Conservation (phyloP, 2,329 filamentous ascomycete species). For the Herpotrichia juniperi region DNA sequence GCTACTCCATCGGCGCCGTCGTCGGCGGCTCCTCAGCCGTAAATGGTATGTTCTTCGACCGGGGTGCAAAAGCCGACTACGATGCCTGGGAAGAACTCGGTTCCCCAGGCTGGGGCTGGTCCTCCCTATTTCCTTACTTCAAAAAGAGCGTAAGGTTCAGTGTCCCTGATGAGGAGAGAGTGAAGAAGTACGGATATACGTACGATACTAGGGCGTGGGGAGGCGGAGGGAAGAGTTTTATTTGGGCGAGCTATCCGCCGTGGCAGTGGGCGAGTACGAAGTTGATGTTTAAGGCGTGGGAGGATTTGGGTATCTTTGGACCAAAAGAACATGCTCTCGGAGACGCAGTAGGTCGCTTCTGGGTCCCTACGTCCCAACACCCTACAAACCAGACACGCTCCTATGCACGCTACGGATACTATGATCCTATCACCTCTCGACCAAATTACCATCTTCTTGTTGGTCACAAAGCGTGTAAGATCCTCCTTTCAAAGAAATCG, state of each 20-base stretch:
- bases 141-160: constrained; percentile 28
- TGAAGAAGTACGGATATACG: constrained; percentile 15
- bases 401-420: constrained; percentile 37
- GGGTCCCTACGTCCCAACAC: constrained; percentile 33
- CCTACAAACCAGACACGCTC: constrained; percentile 39
- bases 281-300: constrained; percentile 19
- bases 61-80: constrained; percentile 44
- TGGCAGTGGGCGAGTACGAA: constrained; percentile 18
- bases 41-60: constrained; percentile 48
- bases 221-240: constrained; percentile 11
- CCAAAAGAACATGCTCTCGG: constrained; percentile 35
- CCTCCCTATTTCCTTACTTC: constrained; percentile 35
- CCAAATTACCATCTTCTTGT: constrained; percentile 33
- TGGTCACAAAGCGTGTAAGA: constrained; percentile 18
- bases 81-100: constrained; percentile 65
- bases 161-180: constrained; percentile 9
- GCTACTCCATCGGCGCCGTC: constrained; percentile 12
- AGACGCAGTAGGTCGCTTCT: constrained; percentile 33
- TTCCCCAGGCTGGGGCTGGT: constrained; percentile 55
- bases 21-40: constrained; percentile 46
- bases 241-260: constrained; percentile 18
- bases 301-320: constrained; percentile 21
- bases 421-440: constrained; percentile 25
- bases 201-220: constrained; percentile 21
- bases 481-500: constrained; percentile 5